Base-by-base conservation (phyloP, 2,329 filamentous ascomycete genomes). In the Xylariales sp. region DNA sequence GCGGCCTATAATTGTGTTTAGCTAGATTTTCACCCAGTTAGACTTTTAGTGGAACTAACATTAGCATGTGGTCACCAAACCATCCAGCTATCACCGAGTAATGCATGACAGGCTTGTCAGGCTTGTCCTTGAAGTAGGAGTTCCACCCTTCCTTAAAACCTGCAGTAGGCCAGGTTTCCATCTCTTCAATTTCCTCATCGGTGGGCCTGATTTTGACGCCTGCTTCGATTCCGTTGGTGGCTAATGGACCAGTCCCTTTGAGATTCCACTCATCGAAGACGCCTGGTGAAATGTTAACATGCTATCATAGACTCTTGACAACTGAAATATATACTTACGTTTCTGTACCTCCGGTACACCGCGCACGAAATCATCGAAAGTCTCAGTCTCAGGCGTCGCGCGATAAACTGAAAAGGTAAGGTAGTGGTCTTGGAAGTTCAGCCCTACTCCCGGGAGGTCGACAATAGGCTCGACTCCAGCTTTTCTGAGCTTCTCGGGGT, bases 51-150 rank as follows among this genome's bases (percentile, higher is more conserved):
- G 13, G 25, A 20, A 29, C 66, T 53, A 49, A 70, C 72, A 78
- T 73, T 31, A 78, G 59, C 70, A 76, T 78, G 49, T 78, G 74
- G 55, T 78, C 74, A 20, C 75, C 74, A 21, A 78, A 78, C 70
- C 70, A 78, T 45, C 82, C 82, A 13, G 83, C 68, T 53, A 90
- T 88, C 39, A 89, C 77, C 2, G 75, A 83, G 63, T 90, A 90
- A 56, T 90, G 86, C 85, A 90, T 90, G 29, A 90, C 85, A 0
- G 85, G 86, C 71, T 90, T 90, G 62, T 90, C 85, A 1, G 84
- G 84, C 67, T 89, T 89, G 56, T 90, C 64, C 67, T 88, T 85
- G 62, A 90, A 91, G 66, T 91, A 90, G 38, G 76, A 81, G 51
- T 90, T 79, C 84, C 85, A 91, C 3, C 85, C 84, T 6, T 76